Evolutionary conservation across 495 filamentous ascomycete genomes (phyloP), one percentile per base, ranked within the genome.

Genomic region (Venustampulla echinocandica): DNA sequence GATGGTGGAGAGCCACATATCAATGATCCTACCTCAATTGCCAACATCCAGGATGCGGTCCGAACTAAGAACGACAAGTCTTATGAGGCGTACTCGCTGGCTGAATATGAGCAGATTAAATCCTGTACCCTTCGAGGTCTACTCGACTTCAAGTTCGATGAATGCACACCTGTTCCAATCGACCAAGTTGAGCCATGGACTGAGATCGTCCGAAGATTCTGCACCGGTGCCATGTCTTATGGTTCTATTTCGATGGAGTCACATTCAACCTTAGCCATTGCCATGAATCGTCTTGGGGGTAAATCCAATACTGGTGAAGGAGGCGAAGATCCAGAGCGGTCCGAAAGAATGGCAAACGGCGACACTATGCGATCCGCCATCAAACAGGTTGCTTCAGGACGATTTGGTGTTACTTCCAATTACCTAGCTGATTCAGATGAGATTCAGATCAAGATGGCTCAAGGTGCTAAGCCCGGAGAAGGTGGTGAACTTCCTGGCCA

Each of bases 381-480:
- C 71, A 99, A 99, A 70, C 92, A 99, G 67, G 85, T 99, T 54
- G 92, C 92, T 21, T 97, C 92, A 10, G 92, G 93, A 35, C 86
- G 92, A 50, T 99, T 99, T 59, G 92, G 92, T 73, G 92, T 99
- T 49, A 99, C 93, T 7, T 92, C 88, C 24, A 87, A 93, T 71
- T 99, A 97, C 64, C 76, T 99, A n/a, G 90, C 92, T 32, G 92
- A 99, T 64, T 87, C 92, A 11, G 92, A 99, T 63, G 90, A 99
- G 68, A 72, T 99, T 27, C 92, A 99, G 69, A 99, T 99, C 75
- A 99, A 99, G 76, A 99, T 99, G 92, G 92, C 92, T 9, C 92
- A 99, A 68, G 92, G 92, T 58, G 92, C 92, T 42, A 99, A 99
- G 76, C 92, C 92, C 52, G 92, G 92, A 61, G 92, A 99, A 66